Evolutionary conservation across 2,329 filamentous ascomycete genomes (phyloP).

Genomic region (Ophiocordyceps camponoti-rufipedis): DNA sequence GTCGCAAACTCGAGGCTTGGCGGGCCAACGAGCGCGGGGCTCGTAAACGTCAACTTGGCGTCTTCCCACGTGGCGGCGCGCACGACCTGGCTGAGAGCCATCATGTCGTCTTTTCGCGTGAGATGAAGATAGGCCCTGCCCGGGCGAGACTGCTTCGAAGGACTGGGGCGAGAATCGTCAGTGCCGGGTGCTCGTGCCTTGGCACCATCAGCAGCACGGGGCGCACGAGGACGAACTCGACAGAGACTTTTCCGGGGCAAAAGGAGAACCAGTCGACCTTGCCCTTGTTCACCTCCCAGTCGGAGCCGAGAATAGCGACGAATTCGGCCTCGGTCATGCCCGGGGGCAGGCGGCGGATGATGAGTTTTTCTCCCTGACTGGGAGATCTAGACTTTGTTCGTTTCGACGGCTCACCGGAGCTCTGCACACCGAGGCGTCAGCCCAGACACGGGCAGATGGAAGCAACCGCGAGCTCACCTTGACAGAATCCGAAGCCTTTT

Average conservation of each 20-base stretch:
- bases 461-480: slow-evolving; percentile 9
- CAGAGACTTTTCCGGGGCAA: slow-evolving; percentile 51
- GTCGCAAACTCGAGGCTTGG: slow-evolving; percentile 67
- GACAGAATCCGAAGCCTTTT: slow-evolving; percentile 10
- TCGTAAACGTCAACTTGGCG: slow-evolving; percentile 56
- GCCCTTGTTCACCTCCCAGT: slow-evolving; percentile 66
- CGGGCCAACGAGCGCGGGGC: slow-evolving; percentile 55
- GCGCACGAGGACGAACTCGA: slow-evolving; percentile 40
- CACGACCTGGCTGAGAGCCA: slow-evolving; percentile 50
- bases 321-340: slow-evolving; percentile 71
- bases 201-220: background rate
- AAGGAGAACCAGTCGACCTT: slow-evolving; percentile 74
- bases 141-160: slow-evolving; percentile 70
- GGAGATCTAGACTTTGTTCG: slow-evolving; percentile 13
- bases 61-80: slow-evolving; percentile 59
- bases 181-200: background rate
- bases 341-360: slow-evolving; percentile 71
- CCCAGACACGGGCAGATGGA: background rate
- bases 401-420: slow-evolving; percentile 9
- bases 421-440: background rate
- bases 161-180: slow-evolving; percentile 24
- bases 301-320: slow-evolving; percentile 48
- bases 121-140: slow-evolving; percentile 71
- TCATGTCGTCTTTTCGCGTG: slow-evolving; percentile 49
- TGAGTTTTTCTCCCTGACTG: slow-evolving; percentile 54